A percentile compares a stretch with the other conserved stretches of the same genome.
phyloP scores from a whole-genome alignment of 768 basidiomycete species.

The Hypsizygus marmoreus region DNA sequence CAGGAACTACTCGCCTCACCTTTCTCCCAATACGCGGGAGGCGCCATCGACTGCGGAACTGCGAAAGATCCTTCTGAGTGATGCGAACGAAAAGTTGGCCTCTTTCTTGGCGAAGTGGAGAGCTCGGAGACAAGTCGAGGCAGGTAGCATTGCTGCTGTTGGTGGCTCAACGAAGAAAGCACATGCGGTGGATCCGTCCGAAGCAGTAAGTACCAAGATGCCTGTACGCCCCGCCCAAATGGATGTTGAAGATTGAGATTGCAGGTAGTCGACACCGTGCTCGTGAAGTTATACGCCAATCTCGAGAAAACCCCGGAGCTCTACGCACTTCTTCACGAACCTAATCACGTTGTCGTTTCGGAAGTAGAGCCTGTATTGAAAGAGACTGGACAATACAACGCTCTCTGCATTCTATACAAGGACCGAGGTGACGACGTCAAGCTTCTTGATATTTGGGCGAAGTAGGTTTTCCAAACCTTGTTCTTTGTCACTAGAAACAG shows the following conservation, averaged over 20 bases:
- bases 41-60: conserved; percentile 76
- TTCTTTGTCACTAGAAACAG: conserved; percentile 3
- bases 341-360: conserved; percentile 53
- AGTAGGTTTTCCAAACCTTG: conserved; percentile 42
- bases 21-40: conserved; percentile 65
- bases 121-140: conserved; percentile 42
- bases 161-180: conserved; percentile 9
- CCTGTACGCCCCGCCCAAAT: too few species aligned
- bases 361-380: conserved; percentile 67
- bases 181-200: conserved; percentile 8
- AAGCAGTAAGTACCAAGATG: conserved; percentile 20
- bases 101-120: conserved; percentile 66
- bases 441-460: conserved; percentile 67
- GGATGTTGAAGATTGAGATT: neutral
- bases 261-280: conserved; percentile 80
- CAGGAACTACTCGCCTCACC: conserved; percentile 88
- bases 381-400: conserved; percentile 54
- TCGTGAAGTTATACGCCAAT: conserved; percentile 72
- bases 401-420: conserved; percentile 62
- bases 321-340: conserved; percentile 53
- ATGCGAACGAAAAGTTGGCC: conserved; percentile 78
- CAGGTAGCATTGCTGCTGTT: conserved; percentile 16
- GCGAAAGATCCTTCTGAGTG: conserved; percentile 57
- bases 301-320: conserved; percentile 64
- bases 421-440: conserved; percentile 58